Evolutionary conservation across 305 asterid genomes (phyloP), one percentile per base, ranked within the genome.

Genomic region (Plantago lanceolata): DNA sequence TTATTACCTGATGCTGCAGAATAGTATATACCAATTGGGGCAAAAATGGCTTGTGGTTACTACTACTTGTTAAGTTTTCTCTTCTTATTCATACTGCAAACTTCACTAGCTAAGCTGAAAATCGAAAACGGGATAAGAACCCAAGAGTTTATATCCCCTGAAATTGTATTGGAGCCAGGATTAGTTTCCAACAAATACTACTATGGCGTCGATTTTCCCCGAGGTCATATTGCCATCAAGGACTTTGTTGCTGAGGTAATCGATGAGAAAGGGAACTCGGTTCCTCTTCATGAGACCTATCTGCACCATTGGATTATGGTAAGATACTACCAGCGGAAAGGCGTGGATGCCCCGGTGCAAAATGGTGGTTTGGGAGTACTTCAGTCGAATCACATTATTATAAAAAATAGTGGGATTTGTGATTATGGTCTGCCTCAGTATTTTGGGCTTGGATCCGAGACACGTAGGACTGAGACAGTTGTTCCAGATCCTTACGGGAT

Each of bases 361-460:
- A 19, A 44, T 3, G 53, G 33, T 6, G 70, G 59, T 18, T 24
- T 37, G 16, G 75, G 68, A 31, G 52, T 73, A 59, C 73, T 53
- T 19, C 68, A 57, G 9, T 58, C 84, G 1, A 65, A 76, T 48
- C 31, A 47, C 48, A 60, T 66, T 8, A 0, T 63, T 8, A 48
- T 79, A 6, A 76, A 70, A 48, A 88, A 81, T 50, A 61, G 61
- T 5, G 95, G 95, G 31, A 6, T 81, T 13, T 87, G 90, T 63
- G 81, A 71, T 6, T 16, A 61, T 7, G 71, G 78, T 13, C 85
- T 83, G 45, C 4, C 48, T 0, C 90, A 85, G 77, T 83, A 79
- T 52, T 88, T 88, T 7, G 96, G 96, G 51, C 82, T 88, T 0
- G 96, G 96, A 12, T 83, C 94, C 0, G 94, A 88, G 72, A 81